Evolutionary conservation across 345 rosid genomes (phyloP).

Genomic region (Salix koriyanagi): DNA sequence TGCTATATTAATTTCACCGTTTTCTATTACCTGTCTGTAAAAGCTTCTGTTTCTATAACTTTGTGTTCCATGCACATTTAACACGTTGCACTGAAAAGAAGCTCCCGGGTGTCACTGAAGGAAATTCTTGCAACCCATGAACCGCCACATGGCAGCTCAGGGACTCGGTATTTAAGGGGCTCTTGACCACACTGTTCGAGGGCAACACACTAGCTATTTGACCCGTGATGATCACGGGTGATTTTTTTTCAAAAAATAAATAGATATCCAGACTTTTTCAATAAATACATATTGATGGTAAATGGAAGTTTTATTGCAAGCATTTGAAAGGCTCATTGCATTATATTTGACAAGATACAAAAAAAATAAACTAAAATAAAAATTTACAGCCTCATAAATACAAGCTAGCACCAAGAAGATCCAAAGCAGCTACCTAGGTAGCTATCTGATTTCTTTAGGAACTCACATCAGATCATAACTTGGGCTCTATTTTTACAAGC

Average conservation of each 20-base stretch:
- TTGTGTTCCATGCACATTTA: not conserved
- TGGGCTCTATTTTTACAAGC: conserved; percentile 2
- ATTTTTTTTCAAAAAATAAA: no score
- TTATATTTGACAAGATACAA: not conserved
- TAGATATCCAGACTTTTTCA: no score
- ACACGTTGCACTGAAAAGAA: not conserved
- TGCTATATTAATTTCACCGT: not conserved
- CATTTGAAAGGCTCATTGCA: not conserved
- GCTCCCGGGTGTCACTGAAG: not conserved
- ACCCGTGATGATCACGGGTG: no score
- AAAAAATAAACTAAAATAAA: no score
- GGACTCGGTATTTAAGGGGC: not conserved
- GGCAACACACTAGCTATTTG: not conserved
- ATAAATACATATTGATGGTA: not conserved
- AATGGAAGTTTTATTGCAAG: not conserved
- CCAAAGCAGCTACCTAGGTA: not conserved
- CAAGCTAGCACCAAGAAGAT: not conserved
- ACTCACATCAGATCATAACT: not conserved
- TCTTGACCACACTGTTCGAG: not conserved
- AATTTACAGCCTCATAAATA: not conserved
- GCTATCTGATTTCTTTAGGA: not conserved
- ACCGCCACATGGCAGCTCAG: not conserved
- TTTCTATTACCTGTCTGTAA: not conserved
- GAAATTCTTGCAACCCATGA: not conserved
- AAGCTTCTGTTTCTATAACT: not conserved